Percentiles rank a stretch among this genome's conserved stretches.
Conservation (phyloP, 1,139 yeast genomes). For the Pichia sp. region DNA sequence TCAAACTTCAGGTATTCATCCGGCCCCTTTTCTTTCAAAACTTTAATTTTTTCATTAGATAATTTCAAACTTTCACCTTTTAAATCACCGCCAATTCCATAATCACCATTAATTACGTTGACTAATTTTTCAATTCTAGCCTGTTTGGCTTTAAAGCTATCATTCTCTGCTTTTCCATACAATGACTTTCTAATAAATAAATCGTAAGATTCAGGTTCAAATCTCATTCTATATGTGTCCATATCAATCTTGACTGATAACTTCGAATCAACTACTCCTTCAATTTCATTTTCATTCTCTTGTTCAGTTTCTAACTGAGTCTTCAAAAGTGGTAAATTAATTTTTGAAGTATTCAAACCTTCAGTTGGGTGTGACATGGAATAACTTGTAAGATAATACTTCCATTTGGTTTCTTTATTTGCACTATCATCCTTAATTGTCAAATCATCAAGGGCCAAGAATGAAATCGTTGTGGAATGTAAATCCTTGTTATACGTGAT, state of each 20-base stretch:
- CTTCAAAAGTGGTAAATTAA: slow-evolving; percentile 67
- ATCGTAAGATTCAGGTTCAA: slow-evolving; percentile 79
- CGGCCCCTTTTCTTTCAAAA: slow-evolving; percentile 29
- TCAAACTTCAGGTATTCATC: slow-evolving; percentile 19
- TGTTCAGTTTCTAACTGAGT: slow-evolving; percentile 45
- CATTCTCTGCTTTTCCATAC: slow-evolving; percentile 24
- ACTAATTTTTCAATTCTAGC: slow-evolving; percentile 20
- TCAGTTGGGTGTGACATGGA: slow-evolving; percentile 96
- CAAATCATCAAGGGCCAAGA: slow-evolving; percentile 79
- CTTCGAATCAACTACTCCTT: slow-evolving; percentile 64
- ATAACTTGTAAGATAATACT: slow-evolving; percentile 86
- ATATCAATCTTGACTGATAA: slow-evolving; percentile 75
- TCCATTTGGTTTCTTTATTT: slow-evolving; percentile 76
- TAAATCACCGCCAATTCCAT: slow-evolving; percentile 30
- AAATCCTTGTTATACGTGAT: slow-evolving; percentile 57
- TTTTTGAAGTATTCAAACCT: slow-evolving; percentile 80
- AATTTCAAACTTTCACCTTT: slow-evolving; percentile 17
- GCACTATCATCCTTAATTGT: slow-evolving; percentile 61
- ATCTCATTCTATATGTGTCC: slow-evolving; percentile 72
- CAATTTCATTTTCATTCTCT: slow-evolving; percentile 44
- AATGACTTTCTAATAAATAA: slow-evolving; percentile 59
- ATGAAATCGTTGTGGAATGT: slow-evolving; percentile 63
- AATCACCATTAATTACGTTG: slow-evolving; percentile 30
- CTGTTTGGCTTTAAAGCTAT: slow-evolving; percentile 15
- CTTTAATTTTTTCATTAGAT: slow-evolving; percentile 27